Percentiles rank a stretch among this genome's conserved stretches.
phyloP scores from a whole-genome alignment of 2,329 filamentous ascomycete genomes.

The Penicillium capsulatum region DNA sequence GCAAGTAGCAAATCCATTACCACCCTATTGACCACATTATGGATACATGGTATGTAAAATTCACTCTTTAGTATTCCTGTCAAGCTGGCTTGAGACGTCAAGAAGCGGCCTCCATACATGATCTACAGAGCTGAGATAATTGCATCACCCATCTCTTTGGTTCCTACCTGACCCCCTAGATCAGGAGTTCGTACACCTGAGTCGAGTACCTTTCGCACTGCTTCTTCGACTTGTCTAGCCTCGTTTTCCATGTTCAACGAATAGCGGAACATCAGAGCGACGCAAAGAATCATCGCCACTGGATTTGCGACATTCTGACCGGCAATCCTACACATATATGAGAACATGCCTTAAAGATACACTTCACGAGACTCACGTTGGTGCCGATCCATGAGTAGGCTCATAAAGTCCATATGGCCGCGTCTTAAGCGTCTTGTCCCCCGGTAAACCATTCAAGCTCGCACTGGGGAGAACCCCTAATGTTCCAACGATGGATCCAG shows the following conservation, averaged over 20 bases:
- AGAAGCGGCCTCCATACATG: too few species aligned
- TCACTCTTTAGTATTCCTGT: too few species aligned
- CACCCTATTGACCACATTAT: too few species aligned
- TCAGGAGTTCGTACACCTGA: constrained; percentile 71
- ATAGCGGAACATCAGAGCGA: constrained; percentile 92
- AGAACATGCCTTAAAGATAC: too few species aligned
- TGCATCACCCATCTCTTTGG: constrained; percentile 70
- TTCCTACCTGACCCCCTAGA: constrained; percentile 68
- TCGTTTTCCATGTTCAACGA: constrained; percentile 73
- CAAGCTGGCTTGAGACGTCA: too few species aligned
- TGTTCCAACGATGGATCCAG: constrained; percentile 81
- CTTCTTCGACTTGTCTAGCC: constrained; percentile 71
- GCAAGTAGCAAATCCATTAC: too few species aligned
- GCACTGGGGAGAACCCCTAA: constrained; percentile 82
- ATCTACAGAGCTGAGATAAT: too few species aligned
- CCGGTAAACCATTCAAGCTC: constrained; percentile 75
- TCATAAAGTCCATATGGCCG: constrained; percentile 95
- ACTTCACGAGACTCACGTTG: too few species aligned
- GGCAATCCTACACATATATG: constrained; percentile 83
- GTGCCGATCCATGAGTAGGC: constrained; percentile 70
- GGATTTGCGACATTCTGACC: constrained; percentile 85
- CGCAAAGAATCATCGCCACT: constrained; percentile 79
- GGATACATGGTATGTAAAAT: too few species aligned
- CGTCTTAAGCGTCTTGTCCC: constrained; percentile 57
- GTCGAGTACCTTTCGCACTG: constrained; percentile 72